Evolutionary conservation across 345 rosid genomes (phyloP).

Genomic region (Sapria himalayana): DNA sequence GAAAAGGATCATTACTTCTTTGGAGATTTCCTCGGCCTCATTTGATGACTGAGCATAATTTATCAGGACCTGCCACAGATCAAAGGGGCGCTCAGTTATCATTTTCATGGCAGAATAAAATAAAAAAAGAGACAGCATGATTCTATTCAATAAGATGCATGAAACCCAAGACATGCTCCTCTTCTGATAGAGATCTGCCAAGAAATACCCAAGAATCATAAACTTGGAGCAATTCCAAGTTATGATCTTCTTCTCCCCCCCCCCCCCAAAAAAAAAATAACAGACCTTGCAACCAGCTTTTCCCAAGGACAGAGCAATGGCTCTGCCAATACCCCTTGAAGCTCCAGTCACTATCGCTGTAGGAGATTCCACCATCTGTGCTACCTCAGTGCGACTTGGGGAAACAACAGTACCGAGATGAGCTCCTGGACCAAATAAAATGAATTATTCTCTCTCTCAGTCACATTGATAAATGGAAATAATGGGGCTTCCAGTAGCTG

Average conservation of each 20-base stretch:
- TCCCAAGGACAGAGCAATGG: slow-evolving; percentile 78
- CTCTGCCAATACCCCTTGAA: slow-evolving; percentile 91
- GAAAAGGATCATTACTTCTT: no score
- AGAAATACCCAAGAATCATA: no score
- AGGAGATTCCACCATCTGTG: slow-evolving; percentile 44
- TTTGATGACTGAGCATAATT: slow-evolving; percentile 84
- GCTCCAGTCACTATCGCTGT: slow-evolving; percentile 91
- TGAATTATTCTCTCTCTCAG: no score
- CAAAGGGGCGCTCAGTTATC: not conserved
- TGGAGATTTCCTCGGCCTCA: slow-evolving; percentile 91
- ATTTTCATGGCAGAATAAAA: not conserved
- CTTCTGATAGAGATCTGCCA: no score
- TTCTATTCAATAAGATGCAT: no score
- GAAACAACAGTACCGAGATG: slow-evolving; percentile 42
- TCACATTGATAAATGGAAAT: no score
- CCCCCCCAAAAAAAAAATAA: not conserved
- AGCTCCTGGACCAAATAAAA: slow-evolving; percentile 63
- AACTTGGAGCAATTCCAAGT: no score
- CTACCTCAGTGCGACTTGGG: slow-evolving; percentile 19
- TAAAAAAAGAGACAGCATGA: slow-evolving; percentile 1
- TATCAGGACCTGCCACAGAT: slow-evolving; percentile 51
- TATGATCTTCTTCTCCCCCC: no score
- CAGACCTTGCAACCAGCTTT: slow-evolving; percentile 38
- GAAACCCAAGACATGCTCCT: no score
- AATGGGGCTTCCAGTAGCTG: no score